Evolutionary conservation across 116 monocot genomes (phyloP), one percentile per base, ranked within the genome.

Genomic region (Trichopus zeylanicus): DNA sequence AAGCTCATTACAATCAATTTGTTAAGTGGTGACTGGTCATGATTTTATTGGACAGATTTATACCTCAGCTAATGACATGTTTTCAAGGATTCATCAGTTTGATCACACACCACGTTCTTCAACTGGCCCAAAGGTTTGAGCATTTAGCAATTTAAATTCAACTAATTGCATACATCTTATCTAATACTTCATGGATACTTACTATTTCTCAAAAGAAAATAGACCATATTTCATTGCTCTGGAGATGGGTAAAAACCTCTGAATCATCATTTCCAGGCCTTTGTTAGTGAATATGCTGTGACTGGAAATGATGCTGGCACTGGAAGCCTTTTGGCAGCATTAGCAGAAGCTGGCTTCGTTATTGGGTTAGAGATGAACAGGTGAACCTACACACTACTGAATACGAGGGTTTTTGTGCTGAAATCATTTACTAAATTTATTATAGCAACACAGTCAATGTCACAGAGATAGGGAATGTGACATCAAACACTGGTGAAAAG

Each of bases 261-360:
- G n/a, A n/a, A n/a, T n/a, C n/a, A n/a, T 4, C 7, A 7, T 37
- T 30, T 67, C 22, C 58, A 94, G 95, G 93, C 85, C 54, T 88
- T 93, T 75, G 85, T 93, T 61, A 93, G 93, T 65, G 93, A 93
- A 63, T 88, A 88, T 85, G 93, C 88, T 55, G 93, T 88, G 37
- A 88, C 82, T 48, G 82, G 82, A 54, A 67, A 53, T 21, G 89
- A 93, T 78, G 89, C 85, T 59, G 89, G 88, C 48, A 74, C 63
- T 57, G 93, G 93, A 68, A 88, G 72, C 56, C 70, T 95, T 54
- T 57, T 84, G n/a, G 84, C 95, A 33, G 95, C 90, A 66, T 39
- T 95, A 56, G 89, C 76, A 47, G 79, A 95, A 87, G 90, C 90
- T 31, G 76, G 57, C 31, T 95, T 95, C 63, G 87, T 95, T 68